Percentiles rank a stretch among this genome's conserved stretches.
These are phyloP conservation scores for Lactarius pseudohatsudake DNA, from an alignment of 768 basidiomycete species.

Conservation along the genomic window DNA sequence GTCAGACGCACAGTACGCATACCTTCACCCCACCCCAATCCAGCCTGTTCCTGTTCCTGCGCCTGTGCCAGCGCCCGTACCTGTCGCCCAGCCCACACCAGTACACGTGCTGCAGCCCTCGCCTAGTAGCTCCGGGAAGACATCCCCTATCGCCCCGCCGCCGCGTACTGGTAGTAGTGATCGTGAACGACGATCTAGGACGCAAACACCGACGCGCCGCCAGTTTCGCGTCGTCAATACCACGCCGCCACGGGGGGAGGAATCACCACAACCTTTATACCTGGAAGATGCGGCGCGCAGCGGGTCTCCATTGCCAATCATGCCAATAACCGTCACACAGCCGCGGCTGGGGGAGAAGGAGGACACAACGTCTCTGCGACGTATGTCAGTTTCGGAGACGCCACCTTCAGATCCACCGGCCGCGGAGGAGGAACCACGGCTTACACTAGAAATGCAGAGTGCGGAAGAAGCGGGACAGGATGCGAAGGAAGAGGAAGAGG, in stretches of 20 bases:
- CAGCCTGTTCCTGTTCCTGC: constrained; percentile 4
- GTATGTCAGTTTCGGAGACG: background rate
- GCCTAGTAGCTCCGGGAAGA: background rate
- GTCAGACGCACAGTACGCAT: constrained; percentile 25
- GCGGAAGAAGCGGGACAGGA: background rate
- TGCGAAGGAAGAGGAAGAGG: background rate
- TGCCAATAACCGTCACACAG: background rate
- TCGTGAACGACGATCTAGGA: constrained; percentile 5
- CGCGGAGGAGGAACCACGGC: background rate
- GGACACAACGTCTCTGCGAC: background rate
- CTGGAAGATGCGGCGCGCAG: background rate
- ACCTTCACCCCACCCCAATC: constrained; percentile 1
- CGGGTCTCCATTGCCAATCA: constrained; percentile 18
- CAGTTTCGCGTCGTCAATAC: constrained; percentile 27
- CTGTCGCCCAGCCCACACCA: constrained; percentile 2
- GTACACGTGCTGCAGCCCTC: background rate
- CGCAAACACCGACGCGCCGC: constrained; percentile 13
- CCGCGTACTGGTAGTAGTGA: background rate
- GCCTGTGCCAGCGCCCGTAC: background rate
- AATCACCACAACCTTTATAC: constrained; percentile 25
- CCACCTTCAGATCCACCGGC: background rate
- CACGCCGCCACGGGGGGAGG: background rate
- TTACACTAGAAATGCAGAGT: background rate
- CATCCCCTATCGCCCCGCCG: background rate
- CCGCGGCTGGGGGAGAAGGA: constrained; percentile 16